Evolutionary conservation across 371 early-diverging fungal genomes (phyloP), one percentile per base, ranked within the genome.

Genomic region (Mucor circinelloides): DNA sequence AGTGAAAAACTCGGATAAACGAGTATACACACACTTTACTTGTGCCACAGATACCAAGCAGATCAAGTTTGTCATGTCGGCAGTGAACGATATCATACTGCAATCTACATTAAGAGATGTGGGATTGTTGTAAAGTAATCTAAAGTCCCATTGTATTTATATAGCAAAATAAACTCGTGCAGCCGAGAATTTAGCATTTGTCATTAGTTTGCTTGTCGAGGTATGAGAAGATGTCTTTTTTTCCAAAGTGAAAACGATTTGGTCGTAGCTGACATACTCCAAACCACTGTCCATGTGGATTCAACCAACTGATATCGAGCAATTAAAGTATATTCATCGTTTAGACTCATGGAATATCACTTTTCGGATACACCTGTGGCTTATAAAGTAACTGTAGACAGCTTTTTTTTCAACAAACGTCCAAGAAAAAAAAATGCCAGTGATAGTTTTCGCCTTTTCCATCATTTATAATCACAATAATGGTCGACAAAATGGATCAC

Each of bases 31-130:
- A 67, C 76, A 82, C 57, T 74, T 74, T 69, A 74, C 85, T 64
- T 77, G 78, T 83, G 65, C 89, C 73, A 79, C 88, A 76, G 80
- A 91, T 84, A 64, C 89, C 76, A 70, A 87, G 19, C 89, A 91
- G 65, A 85, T 91, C 38, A 79, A 79, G 58, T 83, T 82, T 64
- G 90, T 91, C 54, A 86, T 88, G 83, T 76, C 84, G 23, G 86
- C 88, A 7, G 89, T 89, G 13, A 90, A 87, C 64, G 89, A 90
- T 71, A 91, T 90, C 71, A 85, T 91, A 36, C 69, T 88, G 36
- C 84, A 85, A 66, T 68, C 64, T 40, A 85, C 83, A 62, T 67
- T 88, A 40, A 71, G 82, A 50, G 83, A 87, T 46, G 67, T 70
- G 58, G 90, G 90, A 8, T 62, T 89, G 63, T 71, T 89, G 67